These are phyloP conservation scores for Leishmania mexicana DNA, from an alignment of 208 protist genomes.

Conservation along the genomic window DNA sequence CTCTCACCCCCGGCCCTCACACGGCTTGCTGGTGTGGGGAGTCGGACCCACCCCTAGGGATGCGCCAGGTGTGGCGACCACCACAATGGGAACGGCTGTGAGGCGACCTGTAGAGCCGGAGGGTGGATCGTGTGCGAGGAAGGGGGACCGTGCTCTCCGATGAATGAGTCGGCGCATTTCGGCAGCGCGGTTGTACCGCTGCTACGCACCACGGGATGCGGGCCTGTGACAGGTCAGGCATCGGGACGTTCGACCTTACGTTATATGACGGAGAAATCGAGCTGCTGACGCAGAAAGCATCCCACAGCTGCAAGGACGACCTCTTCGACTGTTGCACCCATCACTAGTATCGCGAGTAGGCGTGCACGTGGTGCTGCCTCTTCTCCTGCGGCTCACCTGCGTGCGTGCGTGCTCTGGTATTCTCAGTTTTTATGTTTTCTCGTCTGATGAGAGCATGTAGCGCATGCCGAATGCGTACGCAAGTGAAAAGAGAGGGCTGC, in stretches of 20 bases:
- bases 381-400: neutral
- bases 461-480: neutral
- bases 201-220: neutral
- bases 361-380: neutral
- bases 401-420: too few relatives aligned
- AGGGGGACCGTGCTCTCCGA: neutral
- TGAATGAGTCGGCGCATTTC: neutral
- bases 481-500: neutral
- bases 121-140: neutral
- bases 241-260: neutral
- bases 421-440: neutral
- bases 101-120: neutral
- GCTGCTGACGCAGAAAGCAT: neutral
- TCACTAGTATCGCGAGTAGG: neutral
- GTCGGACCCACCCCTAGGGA: neutral
- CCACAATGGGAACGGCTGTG: neutral
- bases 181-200: neutral
- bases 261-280: neutral
- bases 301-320: neutral
- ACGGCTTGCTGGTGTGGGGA: neutral
- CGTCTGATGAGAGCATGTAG: neutral
- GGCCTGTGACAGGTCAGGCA: neutral
- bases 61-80: neutral
- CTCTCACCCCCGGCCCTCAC: neutral
- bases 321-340: neutral